Base-by-base conservation (phyloP, 2,329 filamentous ascomycete species). In the Botrytis deweyae region DNA sequence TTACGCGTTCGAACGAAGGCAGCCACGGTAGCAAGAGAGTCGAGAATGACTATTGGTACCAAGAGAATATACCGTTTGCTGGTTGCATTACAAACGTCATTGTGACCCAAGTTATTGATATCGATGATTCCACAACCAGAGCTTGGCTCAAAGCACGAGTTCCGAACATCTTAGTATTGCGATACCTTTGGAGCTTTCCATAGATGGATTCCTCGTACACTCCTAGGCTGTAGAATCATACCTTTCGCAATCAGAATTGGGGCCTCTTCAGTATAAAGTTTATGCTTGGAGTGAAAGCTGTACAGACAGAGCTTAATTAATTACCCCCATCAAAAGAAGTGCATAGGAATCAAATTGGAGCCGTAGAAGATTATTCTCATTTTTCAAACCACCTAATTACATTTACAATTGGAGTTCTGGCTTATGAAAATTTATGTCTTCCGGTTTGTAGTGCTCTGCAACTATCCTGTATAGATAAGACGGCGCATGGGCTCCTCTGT, bases 391-490 rank as follows among this genome's bases (percentile, higher is more conserved):
- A 65, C 42, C 42, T 65, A 46, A 25, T 40, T 40, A 38, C 33
- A 18, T 72, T 78, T 73, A 79, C 72, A 79, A 78, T 64, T 79
- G 78, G 12, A 81, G 73, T 72, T 80, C 80, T 42, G 79, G 80
- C 58, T 81, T 80, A 75, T 88, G 85, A 75, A 90, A 88, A 78
- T 90, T 89, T 72, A 92, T 88, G 78, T 94, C 92, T 80, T 93
- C 91, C 40, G 87, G 85, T 77, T 92, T 90, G 82, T 94, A 94
- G 80, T 94, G 92, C 80, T 94, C 92, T 61, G 88, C 88, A 61
- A 94, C 90, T 74, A 94, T 89, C 75, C 89, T 87, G 73, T 92
- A 92, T n/a, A 94, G 83, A 80, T 93, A 92, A 72, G 91, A 91
- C 73, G 89, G 89, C 29, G 90, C 90, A 82, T 92, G 89, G 44